Evolutionary conservation across 2,329 filamentous ascomycete genomes (phyloP).

Genomic region (Ophiobolus disseminans): DNA sequence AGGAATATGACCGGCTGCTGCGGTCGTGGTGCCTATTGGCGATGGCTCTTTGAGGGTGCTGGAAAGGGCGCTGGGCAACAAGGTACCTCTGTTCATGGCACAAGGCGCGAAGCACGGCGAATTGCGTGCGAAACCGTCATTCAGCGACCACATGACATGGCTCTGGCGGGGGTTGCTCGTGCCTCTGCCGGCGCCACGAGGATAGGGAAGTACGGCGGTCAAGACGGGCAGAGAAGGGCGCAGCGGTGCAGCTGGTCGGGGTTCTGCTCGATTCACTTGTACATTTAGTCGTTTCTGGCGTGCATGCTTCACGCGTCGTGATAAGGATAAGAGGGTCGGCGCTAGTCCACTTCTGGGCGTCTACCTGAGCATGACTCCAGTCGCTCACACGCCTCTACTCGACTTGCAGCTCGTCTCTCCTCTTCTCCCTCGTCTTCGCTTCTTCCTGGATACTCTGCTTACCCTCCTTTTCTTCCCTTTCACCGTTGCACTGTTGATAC

Average conservation of each 20-base stretch:
- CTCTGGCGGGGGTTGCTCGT: constrained; percentile 9
- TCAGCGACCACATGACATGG: constrained; percentile 30
- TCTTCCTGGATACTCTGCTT: constrained; percentile 10
- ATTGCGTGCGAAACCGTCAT: constrained; percentile 39
- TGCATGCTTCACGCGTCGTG: background rate
- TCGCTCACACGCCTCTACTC: constrained; percentile 15
- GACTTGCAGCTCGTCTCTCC: constrained; percentile 16
- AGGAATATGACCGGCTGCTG: constrained; percentile 2
- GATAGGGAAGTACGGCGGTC: constrained; percentile 10
- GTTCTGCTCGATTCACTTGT: background rate
- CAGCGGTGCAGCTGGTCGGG: constrained; percentile 9
- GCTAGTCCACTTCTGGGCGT: constrained; percentile 1
- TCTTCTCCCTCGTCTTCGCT: constrained; percentile 16
- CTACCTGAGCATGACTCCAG: constrained; percentile 19
- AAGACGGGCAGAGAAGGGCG: constrained; percentile 7
- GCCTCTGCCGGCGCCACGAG: constrained; percentile 15
- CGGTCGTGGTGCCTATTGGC: constrained; percentile 1
- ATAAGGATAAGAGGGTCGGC: constrained; percentile 3
- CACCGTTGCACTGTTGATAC: background rate
- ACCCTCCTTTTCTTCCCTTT: constrained; percentile 2
- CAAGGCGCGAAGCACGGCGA: constrained; percentile 26
- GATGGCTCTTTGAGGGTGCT: background rate
- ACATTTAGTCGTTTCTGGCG: no score
- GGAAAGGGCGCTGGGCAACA: background rate
- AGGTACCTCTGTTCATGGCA: constrained; percentile 13